A percentile compares a stretch with the other conserved stretches of the same genome.
These are phyloP conservation scores for Boletus vinaceobasis DNA, from an alignment of 768 basidiomycete species.

Conservation along the genomic window DNA sequence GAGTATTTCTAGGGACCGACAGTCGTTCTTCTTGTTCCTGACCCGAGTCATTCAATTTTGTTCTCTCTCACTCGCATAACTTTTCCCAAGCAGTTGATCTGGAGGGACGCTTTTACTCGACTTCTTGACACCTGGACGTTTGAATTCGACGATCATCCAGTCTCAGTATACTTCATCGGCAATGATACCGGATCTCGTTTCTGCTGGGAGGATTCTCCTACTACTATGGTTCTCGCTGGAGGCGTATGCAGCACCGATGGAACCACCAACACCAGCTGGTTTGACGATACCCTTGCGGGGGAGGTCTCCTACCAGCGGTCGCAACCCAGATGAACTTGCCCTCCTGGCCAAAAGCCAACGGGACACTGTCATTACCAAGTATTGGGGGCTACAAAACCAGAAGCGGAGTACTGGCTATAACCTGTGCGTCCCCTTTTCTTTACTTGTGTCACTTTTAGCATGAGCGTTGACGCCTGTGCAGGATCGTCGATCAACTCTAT, in stretches of 20 bases:
- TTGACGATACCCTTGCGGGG: conserved; percentile 20
- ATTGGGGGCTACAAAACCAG: conserved; percentile 31
- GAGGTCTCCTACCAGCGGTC: conserved; percentile 9
- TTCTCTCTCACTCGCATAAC: not conserved
- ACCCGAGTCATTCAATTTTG: not conserved
- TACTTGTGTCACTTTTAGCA: no score
- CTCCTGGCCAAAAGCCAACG: conserved; percentile 44
- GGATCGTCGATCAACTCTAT: conserved; percentile 58
- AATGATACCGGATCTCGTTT: conserved; percentile 16
- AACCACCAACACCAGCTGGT: conserved; percentile 3
- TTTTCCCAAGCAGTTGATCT: not conserved
- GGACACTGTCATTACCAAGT: conserved; percentile 43
- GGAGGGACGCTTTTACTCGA: not conserved
- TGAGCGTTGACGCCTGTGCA: conserved; percentile 23
- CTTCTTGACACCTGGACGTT: not conserved
- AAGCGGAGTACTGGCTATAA: conserved; percentile 52
- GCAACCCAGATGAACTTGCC: conserved; percentile 4
- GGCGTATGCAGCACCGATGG: conserved; percentile 14
- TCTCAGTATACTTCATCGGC: not conserved
- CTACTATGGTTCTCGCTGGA: conserved; percentile 11
- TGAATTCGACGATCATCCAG: not conserved
- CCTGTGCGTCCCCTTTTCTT: conserved; percentile 35
- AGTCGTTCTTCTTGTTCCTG: not conserved
- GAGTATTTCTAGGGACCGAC: conserved; percentile 5
- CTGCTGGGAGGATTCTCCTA: conserved; percentile 10